These are phyloP conservation scores for Basidiobolus heterosporus DNA, from an alignment of 371 early-diverging fungal species.

Conservation along the genomic window DNA sequence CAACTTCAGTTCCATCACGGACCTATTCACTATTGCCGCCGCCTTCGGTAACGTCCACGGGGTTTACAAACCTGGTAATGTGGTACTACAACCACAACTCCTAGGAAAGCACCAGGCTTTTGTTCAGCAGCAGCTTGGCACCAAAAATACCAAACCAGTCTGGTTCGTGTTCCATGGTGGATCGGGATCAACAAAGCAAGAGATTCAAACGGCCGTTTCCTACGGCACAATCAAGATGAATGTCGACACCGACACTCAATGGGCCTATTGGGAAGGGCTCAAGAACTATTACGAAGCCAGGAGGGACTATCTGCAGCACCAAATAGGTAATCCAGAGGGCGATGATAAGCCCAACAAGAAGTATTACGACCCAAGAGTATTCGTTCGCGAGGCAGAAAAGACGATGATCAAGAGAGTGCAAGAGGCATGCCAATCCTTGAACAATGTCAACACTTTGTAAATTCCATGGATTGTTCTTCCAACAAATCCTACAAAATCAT, in stretches of 20 bases:
- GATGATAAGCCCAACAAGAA: constrained; percentile 86
- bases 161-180: constrained; percentile 91
- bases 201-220: constrained; percentile 63
- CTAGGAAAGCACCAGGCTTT: constrained; percentile 72
- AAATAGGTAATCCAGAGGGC: constrained; percentile 87
- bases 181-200: constrained; percentile 65
- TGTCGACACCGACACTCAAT: constrained; percentile 60
- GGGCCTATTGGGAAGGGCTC: constrained; percentile 25
- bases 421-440: constrained; percentile 60
- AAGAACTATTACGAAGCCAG: constrained; percentile 17
- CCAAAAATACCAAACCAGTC: constrained; percentile 48
- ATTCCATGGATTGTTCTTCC: neutral
- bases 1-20: constrained; percentile 53
- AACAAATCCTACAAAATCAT: no score
- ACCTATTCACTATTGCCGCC: constrained; percentile 78
- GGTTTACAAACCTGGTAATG: constrained; percentile 84
- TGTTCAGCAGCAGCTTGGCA: constrained; percentile 45
- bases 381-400: constrained; percentile 73
- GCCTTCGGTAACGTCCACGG: constrained; percentile 88
- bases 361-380: constrained; percentile 82
- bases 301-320: constrained; percentile 51
- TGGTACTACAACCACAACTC: constrained; percentile 71
- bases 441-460: constrained; percentile 54
- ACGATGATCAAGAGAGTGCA: constrained; percentile 60
- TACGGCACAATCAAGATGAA: constrained; percentile 89